phyloP scores from a whole-genome alignment of 768 basidiomycete species.

The Calocera viscosa region DNA sequence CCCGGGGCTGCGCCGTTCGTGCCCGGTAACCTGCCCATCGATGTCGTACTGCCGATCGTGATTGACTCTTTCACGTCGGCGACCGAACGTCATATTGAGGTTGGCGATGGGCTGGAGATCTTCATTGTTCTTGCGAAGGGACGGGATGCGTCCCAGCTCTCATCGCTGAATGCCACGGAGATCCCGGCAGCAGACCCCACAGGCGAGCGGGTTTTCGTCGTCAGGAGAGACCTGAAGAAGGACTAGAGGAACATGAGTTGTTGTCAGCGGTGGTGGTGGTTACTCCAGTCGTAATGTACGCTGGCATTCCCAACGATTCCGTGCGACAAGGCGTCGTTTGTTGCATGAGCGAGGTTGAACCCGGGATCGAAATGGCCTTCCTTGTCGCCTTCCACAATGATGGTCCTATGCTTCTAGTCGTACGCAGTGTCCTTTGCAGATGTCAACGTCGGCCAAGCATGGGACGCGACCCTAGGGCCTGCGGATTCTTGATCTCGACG shows the following conservation, averaged over 20 bases:
- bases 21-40: conserved; percentile 69
- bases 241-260: conserved; percentile 34
- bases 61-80: conserved; percentile 95
- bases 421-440: no score
- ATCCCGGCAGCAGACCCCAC: conserved; percentile 36
- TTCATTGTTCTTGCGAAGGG: conserved; percentile 70
- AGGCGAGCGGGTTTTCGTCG: conserved; percentile 57
- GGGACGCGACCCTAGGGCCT: no score
- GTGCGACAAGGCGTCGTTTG: background rate
- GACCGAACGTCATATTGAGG: conserved; percentile 97
- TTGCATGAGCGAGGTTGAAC: background rate
- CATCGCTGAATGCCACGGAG: conserved; percentile 49
- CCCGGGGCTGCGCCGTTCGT: conserved; percentile 47
- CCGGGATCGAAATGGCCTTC: background rate
- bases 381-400: background rate
- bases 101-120: conserved; percentile 91
- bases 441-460: no score
- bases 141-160: conserved; percentile 47
- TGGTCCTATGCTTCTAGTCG: no score
- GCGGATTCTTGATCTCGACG: no score
- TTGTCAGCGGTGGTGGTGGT: background rate
- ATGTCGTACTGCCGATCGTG: conserved; percentile 70
- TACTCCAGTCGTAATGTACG: background rate
- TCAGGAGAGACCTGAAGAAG: conserved; percentile 70
- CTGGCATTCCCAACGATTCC: background rate